Evolutionary conservation across 805 yeast genomes (phyloP).

Genomic region (Kazachstania viticola): DNA sequence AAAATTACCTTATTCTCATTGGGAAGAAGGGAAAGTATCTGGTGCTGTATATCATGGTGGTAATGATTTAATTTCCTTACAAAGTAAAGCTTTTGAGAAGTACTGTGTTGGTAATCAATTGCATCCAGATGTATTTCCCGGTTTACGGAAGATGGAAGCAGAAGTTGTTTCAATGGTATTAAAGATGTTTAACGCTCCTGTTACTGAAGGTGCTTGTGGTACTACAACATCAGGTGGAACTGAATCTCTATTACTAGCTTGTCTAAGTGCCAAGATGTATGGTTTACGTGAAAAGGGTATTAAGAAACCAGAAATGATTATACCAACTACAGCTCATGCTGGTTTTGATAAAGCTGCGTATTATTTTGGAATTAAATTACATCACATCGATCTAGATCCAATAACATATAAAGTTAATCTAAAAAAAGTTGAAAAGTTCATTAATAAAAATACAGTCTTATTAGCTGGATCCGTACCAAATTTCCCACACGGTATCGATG

Average conservation of each 20-base stretch:
- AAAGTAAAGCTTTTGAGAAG: slow-evolving; percentile 61
- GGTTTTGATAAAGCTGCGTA: slow-evolving; percentile 89
- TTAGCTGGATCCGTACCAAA: slow-evolving; percentile 93
- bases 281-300: slow-evolving; percentile 51
- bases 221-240: slow-evolving; percentile 92
- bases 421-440: slow-evolving; percentile 45
- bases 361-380: slow-evolving; percentile 78
- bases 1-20: slow-evolving; percentile 51
- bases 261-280: slow-evolving; percentile 76
- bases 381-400: slow-evolving; percentile 68
- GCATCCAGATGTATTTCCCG: slow-evolving; percentile 96
- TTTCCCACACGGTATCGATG: slow-evolving; percentile 93
- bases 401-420: slow-evolving; percentile 57
- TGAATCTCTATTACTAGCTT: slow-evolving; percentile 77
- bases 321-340: slow-evolving; percentile 87
- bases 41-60: slow-evolving; percentile 99
- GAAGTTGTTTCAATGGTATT: slow-evolving; percentile 91
- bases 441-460: slow-evolving; percentile 71
- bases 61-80: slow-evolving; percentile 57
- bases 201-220: slow-evolving; percentile 49
- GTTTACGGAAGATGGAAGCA: slow-evolving; percentile 90
- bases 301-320: slow-evolving; percentile 70
- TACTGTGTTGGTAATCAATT: slow-evolving; percentile 86
- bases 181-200: slow-evolving; percentile 70
- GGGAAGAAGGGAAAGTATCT: slow-evolving; percentile 78